Base-by-base conservation (phyloP, 345 rosid genomes). In the Salix exigua region DNA sequence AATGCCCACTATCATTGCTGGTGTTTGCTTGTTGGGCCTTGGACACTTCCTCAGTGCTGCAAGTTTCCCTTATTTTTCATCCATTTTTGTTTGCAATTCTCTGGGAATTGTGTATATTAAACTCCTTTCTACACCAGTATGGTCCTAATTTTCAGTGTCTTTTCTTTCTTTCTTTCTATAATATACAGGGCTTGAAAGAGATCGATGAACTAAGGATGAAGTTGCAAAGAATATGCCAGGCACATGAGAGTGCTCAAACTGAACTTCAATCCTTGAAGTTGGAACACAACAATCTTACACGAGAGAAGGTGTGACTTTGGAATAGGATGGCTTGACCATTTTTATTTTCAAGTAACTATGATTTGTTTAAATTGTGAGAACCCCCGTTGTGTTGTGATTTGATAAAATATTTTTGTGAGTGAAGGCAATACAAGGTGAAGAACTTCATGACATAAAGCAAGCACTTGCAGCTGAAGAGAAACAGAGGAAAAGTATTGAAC, bases 391-490 rank as follows among this genome's bases (percentile, higher is more conserved):
- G 68, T 51, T 28, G 67, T 66, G 62, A 25, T 10, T 28, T 70
- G 26, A 31, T 37, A n/a, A 40, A 21, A 70, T 13, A 35, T 38
- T 69, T 61, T 55, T 51, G 42, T 28, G 63, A 70, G 8, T 81
- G 72, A 82, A 94, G 97, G 92, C 83, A 82, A 83, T 65, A 78
- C 75, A 88, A 70, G 78, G 72, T 75, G 91, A 87, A 82, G 97
- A 91, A 81, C 88, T 92, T 76, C 76, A 72, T 37, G 85, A 73
- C 72, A 63, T 84, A 77, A 85, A 81, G 82, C 88, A 87, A 86
- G 87, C 84, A 86, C 95, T 91, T 63, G 51, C 80, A 76, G 82
- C 74, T 73, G 97, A 94, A 87, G 97, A 89, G 86, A 86, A 87
- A 71, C 90, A 81, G 84, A 85, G 95, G 84, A 92, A 86, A 82